Conservation (phyloP, 164 flowering plant genomes). For the Kalanchoe fedtschenkoi region DNA sequence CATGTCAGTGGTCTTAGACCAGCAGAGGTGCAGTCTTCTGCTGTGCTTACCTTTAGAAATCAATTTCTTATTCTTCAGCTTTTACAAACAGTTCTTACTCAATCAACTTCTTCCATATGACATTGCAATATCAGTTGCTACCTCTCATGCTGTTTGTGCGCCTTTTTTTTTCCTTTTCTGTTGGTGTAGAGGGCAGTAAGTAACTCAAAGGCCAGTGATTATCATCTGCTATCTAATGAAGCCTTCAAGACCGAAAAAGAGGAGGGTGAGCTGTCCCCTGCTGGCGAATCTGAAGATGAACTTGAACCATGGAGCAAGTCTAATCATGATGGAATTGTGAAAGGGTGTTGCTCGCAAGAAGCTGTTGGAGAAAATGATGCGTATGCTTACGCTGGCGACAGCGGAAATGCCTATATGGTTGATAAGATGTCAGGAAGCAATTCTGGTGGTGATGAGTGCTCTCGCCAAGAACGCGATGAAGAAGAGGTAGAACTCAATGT, state of each 20-base stretch:
- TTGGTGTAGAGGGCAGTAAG: not conserved
- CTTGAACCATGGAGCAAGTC: not conserved
- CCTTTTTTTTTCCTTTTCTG: not conserved
- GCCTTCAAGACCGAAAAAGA: not conserved
- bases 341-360: no score
- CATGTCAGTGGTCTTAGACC: not conserved
- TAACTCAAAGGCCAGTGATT: not conserved
- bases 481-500: slow-evolving; percentile 31
- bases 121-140: not conserved
- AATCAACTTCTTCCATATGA: not conserved
- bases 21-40: not conserved
- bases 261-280: not conserved
- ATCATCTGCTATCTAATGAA: not conserved
- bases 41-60: not conserved
- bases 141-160: not conserved
- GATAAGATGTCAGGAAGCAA: slow-evolving; percentile 56
- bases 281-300: not conserved
- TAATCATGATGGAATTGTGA: not conserved
- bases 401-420: slow-evolving; percentile 47
- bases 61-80: not conserved
- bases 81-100: not conserved
- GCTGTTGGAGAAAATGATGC: slow-evolving; percentile 2
- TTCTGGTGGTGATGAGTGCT: slow-evolving; percentile 55
- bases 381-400: slow-evolving; percentile 11
- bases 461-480: slow-evolving; percentile 45